Conservation (phyloP, 371 early-diverging fungal genomes). For the Sporodiniella umbellata region DNA sequence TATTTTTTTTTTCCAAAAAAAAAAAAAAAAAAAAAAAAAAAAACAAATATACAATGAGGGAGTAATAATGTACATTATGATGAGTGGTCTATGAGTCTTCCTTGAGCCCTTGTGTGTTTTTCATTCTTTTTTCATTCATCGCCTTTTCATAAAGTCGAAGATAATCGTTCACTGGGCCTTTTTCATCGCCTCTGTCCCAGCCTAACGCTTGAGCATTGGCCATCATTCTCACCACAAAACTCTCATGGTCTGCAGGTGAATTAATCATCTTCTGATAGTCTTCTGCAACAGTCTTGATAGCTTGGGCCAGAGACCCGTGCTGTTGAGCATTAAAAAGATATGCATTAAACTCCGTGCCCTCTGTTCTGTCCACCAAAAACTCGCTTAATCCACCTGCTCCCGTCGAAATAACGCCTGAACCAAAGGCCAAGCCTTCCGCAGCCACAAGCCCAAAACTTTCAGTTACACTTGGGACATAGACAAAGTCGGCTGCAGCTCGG, state of each 20-base stretch:
- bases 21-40: no score
- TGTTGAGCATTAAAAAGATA: constrained; percentile 46
- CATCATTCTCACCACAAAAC: constrained; percentile 41
- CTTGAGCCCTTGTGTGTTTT: background rate
- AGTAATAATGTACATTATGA: background rate
- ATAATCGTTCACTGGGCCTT: constrained; percentile 51
- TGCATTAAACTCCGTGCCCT: constrained; percentile 35
- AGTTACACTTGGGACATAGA: constrained; percentile 57
- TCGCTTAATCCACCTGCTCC: constrained; percentile 57
- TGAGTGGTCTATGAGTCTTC: background rate
- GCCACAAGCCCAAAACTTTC: constrained; percentile 64
- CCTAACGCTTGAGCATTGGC: constrained; percentile 42
- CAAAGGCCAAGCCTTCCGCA: constrained; percentile 63
- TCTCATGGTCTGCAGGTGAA: constrained; percentile 29
- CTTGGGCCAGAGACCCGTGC: constrained; percentile 21
- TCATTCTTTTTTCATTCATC: constrained; percentile 8
- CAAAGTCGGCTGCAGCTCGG: constrained; percentile 62
- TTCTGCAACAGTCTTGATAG: constrained; percentile 42
- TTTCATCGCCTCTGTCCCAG: constrained; percentile 38
- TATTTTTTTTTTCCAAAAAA: no score
- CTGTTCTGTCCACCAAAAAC: constrained; percentile 50
- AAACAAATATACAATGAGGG: background rate
- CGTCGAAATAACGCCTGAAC: constrained; percentile 56
- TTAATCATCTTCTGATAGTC: constrained; percentile 35
- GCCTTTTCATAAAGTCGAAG: constrained; percentile 35